Percentiles rank a stretch among this genome's conserved stretches.
phyloP scores from a whole-genome alignment of 345 rosid genomes.

The Pistacia integerrima region DNA sequence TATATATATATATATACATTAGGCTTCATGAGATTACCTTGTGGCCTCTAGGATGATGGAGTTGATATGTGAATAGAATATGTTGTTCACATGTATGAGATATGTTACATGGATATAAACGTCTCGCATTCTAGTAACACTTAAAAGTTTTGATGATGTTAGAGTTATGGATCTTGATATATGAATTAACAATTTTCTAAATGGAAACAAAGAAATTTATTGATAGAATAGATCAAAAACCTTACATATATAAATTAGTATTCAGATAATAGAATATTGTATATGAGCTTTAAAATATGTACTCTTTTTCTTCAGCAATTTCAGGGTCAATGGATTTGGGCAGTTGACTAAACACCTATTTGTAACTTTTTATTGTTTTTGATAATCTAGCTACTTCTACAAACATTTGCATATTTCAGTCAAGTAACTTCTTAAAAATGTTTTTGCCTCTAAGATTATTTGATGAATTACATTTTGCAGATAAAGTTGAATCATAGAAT shows the following conservation, averaged over 20 bases:
- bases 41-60: not conserved
- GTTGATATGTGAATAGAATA: not conserved
- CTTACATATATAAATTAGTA: not conserved
- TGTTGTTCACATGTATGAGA: not conserved
- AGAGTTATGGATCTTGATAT: not conserved
- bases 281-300: not conserved
- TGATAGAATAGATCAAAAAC: not conserved
- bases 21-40: not conserved
- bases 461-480: conserved; percentile 33
- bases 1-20: not conserved
- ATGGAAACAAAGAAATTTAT: not conserved
- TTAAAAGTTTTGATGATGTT: not conserved
- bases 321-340: not conserved
- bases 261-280: not conserved
- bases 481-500: conserved; percentile 88
- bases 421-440: conserved; percentile 4
- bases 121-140: not conserved
- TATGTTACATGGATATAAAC: not conserved
- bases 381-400: not conserved
- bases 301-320: not conserved
- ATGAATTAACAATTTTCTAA: too few relatives aligned
- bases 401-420: not conserved
- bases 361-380: not conserved
- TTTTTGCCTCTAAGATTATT: not conserved
- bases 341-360: not conserved